Conservation (phyloP, 2,329 filamentous ascomycete genomes). For the Westerdykella sp. region DNA sequence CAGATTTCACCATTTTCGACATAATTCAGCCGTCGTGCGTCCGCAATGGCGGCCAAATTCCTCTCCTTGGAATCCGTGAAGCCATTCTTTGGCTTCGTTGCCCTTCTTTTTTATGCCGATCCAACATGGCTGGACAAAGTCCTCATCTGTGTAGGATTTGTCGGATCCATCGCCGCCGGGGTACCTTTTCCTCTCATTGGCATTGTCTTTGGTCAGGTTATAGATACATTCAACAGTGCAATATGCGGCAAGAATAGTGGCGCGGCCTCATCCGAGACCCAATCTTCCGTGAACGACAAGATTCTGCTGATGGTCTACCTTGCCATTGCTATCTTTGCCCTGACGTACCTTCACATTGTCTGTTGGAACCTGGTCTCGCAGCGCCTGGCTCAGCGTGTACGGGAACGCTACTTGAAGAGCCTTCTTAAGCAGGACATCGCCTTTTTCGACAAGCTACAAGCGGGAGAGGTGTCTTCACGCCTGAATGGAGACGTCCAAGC, state of each 20-base stretch:
- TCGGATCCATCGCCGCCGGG: slow-evolving; percentile 52
- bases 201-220: slow-evolving; percentile 58
- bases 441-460: slow-evolving; percentile 58
- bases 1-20: neutral
- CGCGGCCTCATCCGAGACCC: slow-evolving; percentile 12
- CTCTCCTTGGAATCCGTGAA: slow-evolving; percentile 22
- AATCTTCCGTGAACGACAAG: slow-evolving; percentile 50
- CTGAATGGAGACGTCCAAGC: slow-evolving; percentile 61
- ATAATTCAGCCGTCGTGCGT: slow-evolving; percentile 1
- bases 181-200: slow-evolving; percentile 59
- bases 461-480: slow-evolving; percentile 58
- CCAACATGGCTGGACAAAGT: slow-evolving; percentile 36
- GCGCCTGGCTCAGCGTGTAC: slow-evolving; percentile 56
- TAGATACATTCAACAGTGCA: slow-evolving; percentile 55
- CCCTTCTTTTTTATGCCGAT: slow-evolving; percentile 32
- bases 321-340: slow-evolving; percentile 55
- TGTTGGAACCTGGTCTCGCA: slow-evolving; percentile 61
- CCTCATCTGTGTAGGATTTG: slow-evolving; percentile 30
- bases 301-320: slow-evolving; percentile 58
- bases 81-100: slow-evolving; percentile 28
- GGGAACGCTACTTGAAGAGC: slow-evolving; percentile 54
- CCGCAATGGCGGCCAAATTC: slow-evolving; percentile 24
- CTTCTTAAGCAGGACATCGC: slow-evolving; percentile 56
- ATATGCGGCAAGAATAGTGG: slow-evolving; percentile 41
- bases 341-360: slow-evolving; percentile 59